A percentile compares a stretch with the other conserved stretches of the same genome.
phyloP scores from a whole-genome alignment of 257 asterid genomes.

The Haberlea rhodopensis region DNA sequence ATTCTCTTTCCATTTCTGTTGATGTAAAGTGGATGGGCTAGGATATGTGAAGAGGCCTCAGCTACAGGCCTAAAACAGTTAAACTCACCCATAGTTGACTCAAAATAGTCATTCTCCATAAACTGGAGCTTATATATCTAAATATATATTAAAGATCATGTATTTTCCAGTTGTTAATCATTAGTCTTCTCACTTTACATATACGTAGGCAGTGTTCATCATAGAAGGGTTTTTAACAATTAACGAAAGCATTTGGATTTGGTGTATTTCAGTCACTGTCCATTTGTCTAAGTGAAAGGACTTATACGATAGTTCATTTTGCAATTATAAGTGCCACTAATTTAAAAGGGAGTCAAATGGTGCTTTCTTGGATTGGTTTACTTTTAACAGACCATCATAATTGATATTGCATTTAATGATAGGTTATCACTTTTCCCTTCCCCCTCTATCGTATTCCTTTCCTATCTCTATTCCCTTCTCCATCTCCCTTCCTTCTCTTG shows the following conservation, averaged over 20 bases:
- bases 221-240: slow-evolving; percentile 3
- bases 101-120: not conserved
- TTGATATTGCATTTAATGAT: slow-evolving; percentile 1
- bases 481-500: not conserved
- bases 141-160: too few relatives aligned
- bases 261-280: slow-evolving; percentile 11
- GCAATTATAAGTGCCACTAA: slow-evolving; percentile 8
- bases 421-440: not conserved
- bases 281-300: not conserved
- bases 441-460: slow-evolving; percentile 6
- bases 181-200: slow-evolving; percentile 1
- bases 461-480: not conserved
- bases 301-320: slow-evolving; percentile 7
- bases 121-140: not conserved
- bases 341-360: slow-evolving; percentile 10
- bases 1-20: not conserved
- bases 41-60: not conserved
- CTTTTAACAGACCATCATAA: slow-evolving; percentile 2
- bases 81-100: not conserved
- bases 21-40: slow-evolving; percentile 2
- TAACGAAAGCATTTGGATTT: slow-evolving; percentile 8
- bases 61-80: slow-evolving; percentile 9
- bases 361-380: slow-evolving; percentile 9
- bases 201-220: slow-evolving; percentile 1
- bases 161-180: too few relatives aligned